These are phyloP conservation scores for Neopestalotiopsis clavispora DNA, from an alignment of 2,329 filamentous ascomycete genomes.

Conservation along the genomic window DNA sequence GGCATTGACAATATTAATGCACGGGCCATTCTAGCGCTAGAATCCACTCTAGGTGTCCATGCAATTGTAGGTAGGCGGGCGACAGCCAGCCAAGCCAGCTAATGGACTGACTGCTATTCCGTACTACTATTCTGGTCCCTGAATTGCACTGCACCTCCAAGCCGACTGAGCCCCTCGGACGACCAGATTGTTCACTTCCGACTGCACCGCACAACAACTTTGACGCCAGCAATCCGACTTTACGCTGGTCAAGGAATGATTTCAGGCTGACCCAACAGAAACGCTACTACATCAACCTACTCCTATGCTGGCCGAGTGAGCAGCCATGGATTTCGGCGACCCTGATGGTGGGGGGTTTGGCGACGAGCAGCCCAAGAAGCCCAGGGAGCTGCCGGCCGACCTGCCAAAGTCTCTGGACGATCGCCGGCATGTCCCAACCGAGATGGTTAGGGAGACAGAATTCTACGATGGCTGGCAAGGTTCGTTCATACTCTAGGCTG, in stretches of 20 bases:
- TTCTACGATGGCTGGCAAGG: constrained; percentile 99
- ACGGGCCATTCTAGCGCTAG: neutral
- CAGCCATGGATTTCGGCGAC: constrained; percentile 64
- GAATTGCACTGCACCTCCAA: neutral
- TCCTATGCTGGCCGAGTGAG: neutral
- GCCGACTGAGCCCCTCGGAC: neutral
- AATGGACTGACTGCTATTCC: neutral
- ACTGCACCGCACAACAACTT: neutral
- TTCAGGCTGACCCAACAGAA: neutral
- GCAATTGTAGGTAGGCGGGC: neutral
- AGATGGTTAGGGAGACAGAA: constrained; percentile 82
- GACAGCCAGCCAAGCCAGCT: neutral
- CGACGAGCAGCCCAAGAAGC: constrained; percentile 47
- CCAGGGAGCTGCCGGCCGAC: constrained; percentile 73
- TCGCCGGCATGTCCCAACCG: constrained; percentile 69
- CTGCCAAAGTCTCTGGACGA: constrained; percentile 92
- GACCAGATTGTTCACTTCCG: neutral
- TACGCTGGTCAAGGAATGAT: neutral
- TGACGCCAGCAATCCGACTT: neutral
- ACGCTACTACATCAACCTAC: neutral
- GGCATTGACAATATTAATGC: neutral
- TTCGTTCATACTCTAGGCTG: constrained; percentile 35
- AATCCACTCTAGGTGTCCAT: neutral
- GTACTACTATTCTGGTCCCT: neutral
- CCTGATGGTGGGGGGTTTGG: constrained; percentile 49